Base-by-base conservation (phyloP, 352 stramenopile species). In the Globisporangium recalcitrans region DNA sequence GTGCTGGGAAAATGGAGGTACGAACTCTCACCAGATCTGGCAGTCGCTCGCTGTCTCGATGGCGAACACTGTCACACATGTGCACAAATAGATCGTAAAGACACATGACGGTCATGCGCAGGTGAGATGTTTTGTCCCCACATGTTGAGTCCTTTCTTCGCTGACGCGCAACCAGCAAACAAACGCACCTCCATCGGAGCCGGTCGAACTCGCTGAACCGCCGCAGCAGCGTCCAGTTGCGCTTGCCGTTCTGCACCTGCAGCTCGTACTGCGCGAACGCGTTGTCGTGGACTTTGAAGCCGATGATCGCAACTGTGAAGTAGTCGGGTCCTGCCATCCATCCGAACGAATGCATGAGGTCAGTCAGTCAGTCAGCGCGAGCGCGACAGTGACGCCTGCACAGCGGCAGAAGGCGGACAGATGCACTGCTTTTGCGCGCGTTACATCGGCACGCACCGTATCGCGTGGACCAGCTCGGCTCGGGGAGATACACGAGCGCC, bases 161-260 rank as follows among this genome's bases (percentile, higher is more conserved):
- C 19, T 44, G 21, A 44, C 27, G 2, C 2, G 27, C 27, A 31
- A 31, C 2, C 27, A 31, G n/a, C n/a, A 31, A 31, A 2, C 11
- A 32, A 19, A 24, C 55, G 14, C 38, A 90, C 81, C 75, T 85
- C 27, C 64, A 60, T 1, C 72, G 78, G 16, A 91, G 60, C 0
- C 48, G 63, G 61, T 85, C 78, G 62, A 91, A 91, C 57, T 91
- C 82, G 44, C 82, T 85, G 62, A 91, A 91, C 26, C 82, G 80
- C 53, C 80, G 80, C 49, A 85, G 60, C 44, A 88, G 62, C 46
- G 72, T 87, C 82, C 82, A 91, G 40, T 85, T 72, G 54, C 77
- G 76, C 58, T 81, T 79, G 46, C 82, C 80, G 31, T 78, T 91
- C 60, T 90, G 80, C 42, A 91, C 69, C 58, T 88, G 68, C 11